Conservation (phyloP, 2,329 filamentous ascomycete species). For the Hymenoscyphus occultus region DNA sequence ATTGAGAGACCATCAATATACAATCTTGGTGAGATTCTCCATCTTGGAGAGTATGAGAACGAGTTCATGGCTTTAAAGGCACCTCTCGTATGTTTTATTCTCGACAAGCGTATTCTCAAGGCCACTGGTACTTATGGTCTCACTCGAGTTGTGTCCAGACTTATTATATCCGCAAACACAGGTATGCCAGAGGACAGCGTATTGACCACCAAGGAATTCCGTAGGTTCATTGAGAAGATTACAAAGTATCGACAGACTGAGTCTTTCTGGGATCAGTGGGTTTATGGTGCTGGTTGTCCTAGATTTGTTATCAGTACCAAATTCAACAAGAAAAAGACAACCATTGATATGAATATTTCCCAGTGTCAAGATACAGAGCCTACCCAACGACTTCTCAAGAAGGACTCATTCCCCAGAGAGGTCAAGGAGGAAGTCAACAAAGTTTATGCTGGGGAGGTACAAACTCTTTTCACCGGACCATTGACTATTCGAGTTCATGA, state of each 20-base stretch:
- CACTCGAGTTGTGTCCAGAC: conserved; percentile 77
- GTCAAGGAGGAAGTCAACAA: conserved; percentile 74
- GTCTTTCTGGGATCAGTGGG: conserved; percentile 90
- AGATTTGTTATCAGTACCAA: conserved; percentile 80
- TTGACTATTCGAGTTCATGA: conserved; percentile 99
- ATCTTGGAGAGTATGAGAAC: conserved; percentile 78
- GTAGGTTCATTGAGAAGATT: conserved; percentile 81
- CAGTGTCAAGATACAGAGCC: conserved; percentile 59
- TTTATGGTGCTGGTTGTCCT: conserved; percentile 83
- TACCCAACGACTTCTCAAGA: conserved; percentile 56
- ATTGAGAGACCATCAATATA: conserved; percentile 77
- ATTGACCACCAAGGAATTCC: conserved; percentile 70
- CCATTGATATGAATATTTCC: conserved; percentile 84
- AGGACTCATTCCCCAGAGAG: conserved; percentile 76
- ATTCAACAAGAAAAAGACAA: conserved; percentile 97
- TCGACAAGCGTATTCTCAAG: conserved; percentile 88
- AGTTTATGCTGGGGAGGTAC: conserved; percentile 66
- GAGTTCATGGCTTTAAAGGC: conserved; percentile 92
- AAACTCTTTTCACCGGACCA: conserved; percentile 85
- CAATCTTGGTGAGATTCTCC: conserved; percentile 72
- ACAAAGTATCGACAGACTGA: conserved; percentile 79
- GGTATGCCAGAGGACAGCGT: conserved; percentile 71
- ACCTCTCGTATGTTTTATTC: conserved; percentile 84
- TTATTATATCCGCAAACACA: conserved; percentile 82
- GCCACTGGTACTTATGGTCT: conserved; percentile 77